Percentiles rank a stretch among this genome's conserved stretches.
Conservation (phyloP, 495 filamentous ascomycete species). For the Talaromyces proteolyticus region DNA sequence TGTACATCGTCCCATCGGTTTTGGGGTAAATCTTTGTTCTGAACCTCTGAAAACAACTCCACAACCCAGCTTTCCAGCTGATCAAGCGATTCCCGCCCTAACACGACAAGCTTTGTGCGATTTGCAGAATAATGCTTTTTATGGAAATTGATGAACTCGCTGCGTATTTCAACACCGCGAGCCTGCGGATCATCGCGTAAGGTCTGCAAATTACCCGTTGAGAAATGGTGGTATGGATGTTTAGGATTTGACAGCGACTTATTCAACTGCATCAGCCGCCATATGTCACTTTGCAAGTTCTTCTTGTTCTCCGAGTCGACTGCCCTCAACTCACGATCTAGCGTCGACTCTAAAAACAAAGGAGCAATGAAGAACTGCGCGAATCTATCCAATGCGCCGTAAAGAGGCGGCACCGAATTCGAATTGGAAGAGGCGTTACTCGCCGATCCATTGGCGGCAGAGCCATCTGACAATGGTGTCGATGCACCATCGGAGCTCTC, state of each 20-base stretch:
- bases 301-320: conserved; percentile 99
- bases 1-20: conserved; percentile 75
- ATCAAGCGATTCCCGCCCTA: conserved; percentile 86
- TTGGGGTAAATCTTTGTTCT: conserved; percentile 77
- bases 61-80: conserved; percentile 81
- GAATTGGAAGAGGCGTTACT: conserved; percentile 4
- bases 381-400: conserved; percentile 90
- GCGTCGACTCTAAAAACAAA: conserved; percentile 80
- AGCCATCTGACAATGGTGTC: conserved; percentile 21
- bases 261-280: conserved; percentile 87
- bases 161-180: conserved; percentile 78
- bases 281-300: conserved; percentile 92
- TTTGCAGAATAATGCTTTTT: conserved; percentile 91
- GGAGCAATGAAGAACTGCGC: conserved; percentile 96
- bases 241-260: conserved; percentile 85
- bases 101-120: conserved; percentile 87
- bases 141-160: conserved; percentile 94
- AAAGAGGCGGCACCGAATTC: conserved; percentile 57
- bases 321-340: conserved; percentile 86
- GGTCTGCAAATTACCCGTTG: conserved; percentile 87
- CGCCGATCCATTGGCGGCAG: conserved; percentile 5
- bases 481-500: conserved; percentile 9
- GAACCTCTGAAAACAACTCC: conserved; percentile 77
- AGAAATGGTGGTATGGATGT: conserved; percentile 95
- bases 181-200: conserved; percentile 79